Evolutionary conservation across 441 rosid species (phyloP), one percentile per base, ranked within the genome.

Genomic region (Brassica balearica): DNA sequence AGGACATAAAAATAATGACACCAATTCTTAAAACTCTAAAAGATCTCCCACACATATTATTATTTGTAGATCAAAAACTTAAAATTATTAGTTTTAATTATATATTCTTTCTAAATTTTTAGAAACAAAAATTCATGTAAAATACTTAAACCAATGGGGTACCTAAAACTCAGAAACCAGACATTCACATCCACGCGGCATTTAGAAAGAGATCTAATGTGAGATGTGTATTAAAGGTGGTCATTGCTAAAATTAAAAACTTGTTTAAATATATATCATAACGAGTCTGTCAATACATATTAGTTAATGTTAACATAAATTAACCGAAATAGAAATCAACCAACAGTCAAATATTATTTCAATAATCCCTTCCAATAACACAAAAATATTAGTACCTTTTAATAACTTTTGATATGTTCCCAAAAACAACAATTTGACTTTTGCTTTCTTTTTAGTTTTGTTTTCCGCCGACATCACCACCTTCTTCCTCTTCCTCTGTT

Each of bases 371-470:
- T 17, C 38, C 6, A 55, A 17, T 19, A 8, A 56, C 25, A 74
- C 71, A 75, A 23, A 75, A 23, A 75, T 2, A 25, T 58, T 27
- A 12, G 38, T 20, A 29, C 34, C 60, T 75, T 75, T 17, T 43
- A 11, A 10, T 43, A 69, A 3, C 6, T 48, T 43, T 48, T 12
- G 14, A 59, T 46, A 61, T 9, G 69, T 69, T 76, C 62, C 80
- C 69, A 61, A 46, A 61, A 19, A 46, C 5, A 8, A 46, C 27
- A 15, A 32, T 29, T 76, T 76, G 70, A 76, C 80, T 62, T 76
- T 59, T 59, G 7, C 8, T 8, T 65, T n/a, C 2, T 2, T 32
- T 51, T 22, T 2, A 6, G 2, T 3, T 34, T 2, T 2, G 1
- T 59, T 12, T 8, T 0, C 1, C 12, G 12, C 60, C 61, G 36